Evolutionary conservation across 192 early-diverging fungal species (phyloP).

Genomic region (Chytriomyces sp.): DNA sequence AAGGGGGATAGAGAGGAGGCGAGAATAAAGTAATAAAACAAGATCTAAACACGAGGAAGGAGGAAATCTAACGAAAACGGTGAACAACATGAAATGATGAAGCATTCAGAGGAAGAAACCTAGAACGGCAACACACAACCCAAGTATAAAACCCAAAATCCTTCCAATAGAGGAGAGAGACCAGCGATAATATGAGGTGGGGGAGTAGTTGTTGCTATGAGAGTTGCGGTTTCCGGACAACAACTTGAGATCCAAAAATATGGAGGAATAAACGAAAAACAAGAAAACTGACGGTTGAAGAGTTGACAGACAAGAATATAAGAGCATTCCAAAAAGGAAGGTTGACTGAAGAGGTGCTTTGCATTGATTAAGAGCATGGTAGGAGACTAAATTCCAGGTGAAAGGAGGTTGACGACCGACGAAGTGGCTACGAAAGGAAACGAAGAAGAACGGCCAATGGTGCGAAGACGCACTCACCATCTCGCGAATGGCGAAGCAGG

Average conservation of each 20-base stretch:
- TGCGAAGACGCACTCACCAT: background rate
- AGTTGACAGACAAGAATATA: background rate
- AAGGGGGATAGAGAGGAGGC: no score
- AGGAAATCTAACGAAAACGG: background rate
- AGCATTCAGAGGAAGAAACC: no score
- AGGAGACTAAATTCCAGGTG: no score
- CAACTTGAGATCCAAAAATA: background rate
- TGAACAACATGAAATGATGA: background rate
- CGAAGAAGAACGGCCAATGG: background rate
- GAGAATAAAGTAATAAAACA: no score
- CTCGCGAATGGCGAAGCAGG: conserved; percentile 28
- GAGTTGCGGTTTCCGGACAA: background rate
- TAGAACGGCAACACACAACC: background rate
- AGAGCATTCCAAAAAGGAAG: background rate
- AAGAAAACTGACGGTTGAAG: no score
- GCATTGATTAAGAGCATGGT: no score
- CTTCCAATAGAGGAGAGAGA: background rate
- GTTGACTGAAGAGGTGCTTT: background rate
- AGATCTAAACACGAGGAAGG: background rate
- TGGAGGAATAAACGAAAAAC: no score
- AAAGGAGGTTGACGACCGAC: no score
- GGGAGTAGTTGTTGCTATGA: background rate
- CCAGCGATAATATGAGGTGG: background rate
- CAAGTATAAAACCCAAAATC: background rate
- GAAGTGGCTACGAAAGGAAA: no score